Base-by-base conservation (phyloP, 2,329 filamentous ascomycete species). In the Pestalotiopsis sp. region DNA sequence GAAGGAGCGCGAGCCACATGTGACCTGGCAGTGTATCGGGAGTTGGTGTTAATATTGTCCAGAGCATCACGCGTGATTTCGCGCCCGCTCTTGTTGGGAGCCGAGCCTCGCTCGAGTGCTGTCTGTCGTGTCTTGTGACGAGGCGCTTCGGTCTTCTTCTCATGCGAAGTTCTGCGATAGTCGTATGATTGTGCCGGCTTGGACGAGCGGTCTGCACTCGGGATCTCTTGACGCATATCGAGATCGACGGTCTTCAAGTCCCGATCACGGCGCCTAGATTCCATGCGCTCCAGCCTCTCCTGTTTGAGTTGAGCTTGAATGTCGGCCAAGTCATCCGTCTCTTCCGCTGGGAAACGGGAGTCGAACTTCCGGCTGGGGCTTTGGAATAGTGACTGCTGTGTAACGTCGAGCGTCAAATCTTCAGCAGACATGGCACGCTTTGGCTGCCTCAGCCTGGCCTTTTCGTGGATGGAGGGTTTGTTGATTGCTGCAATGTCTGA, bases 241-340 rank as follows among this genome's bases (percentile, higher is more conserved):
- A 49, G 41, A 38, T 72, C 70, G 39, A 72, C 70, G 57, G 71
- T 66, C 17, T 73, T 66, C 39, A 67, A 20, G 9, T 75, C 67
- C 57, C 67, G 70, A n/a, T 75, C 68, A 49, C 66, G 68, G 64
- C 70, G 73, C 41, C 69, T 56, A 17, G 66, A 64, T 38, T 70
- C 70, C 56, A 68, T 64, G 20, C 69, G 71, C 49, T 72, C 69
- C 17, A 71, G 70, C 66, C 73, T 75, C 20, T 75, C 73, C 5
- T 72, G 72, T 62, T 73, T 75, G 23, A 72, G 57, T 67, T 77
- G 75, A 13, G 73, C 73, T 60, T 75, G 73, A 17, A 75, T 69
- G 20, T 78, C 73, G n/a, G 74, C 76, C n/a, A 79, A 72, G 66
- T 73, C 77, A 57, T 69, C 75, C 41, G 77, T 75, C 71, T 73